These are phyloP conservation scores for Dichotomocladium elegans DNA, from an alignment of 371 early-diverging fungal genomes.

Conservation along the genomic window DNA sequence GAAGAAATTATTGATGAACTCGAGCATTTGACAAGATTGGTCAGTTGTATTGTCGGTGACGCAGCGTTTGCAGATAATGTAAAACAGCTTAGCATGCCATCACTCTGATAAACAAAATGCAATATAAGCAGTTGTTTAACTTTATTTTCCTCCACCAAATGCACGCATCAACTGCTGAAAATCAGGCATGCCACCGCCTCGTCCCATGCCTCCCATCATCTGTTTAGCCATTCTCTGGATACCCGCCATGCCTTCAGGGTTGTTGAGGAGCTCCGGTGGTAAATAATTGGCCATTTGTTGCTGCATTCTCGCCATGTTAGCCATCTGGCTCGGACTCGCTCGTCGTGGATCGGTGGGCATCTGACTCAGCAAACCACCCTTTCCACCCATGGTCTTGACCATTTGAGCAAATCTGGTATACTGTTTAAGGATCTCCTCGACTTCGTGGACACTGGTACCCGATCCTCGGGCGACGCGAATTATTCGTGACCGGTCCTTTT, in stretches of 20 bases:
- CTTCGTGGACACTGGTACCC: slow-evolving; percentile 83
- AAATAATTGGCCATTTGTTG: slow-evolving; percentile 69
- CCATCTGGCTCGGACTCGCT: slow-evolving; percentile 55
- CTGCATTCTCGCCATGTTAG: slow-evolving; percentile 67
- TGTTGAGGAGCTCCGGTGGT: slow-evolving; percentile 71
- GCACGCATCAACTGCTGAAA: slow-evolving; percentile 68
- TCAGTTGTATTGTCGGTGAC: slow-evolving; percentile 40
- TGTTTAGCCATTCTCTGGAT: slow-evolving; percentile 80
- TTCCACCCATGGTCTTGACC: slow-evolving; percentile 97
- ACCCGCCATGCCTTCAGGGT: slow-evolving; percentile 78
- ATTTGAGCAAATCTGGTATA: slow-evolving; percentile 86
- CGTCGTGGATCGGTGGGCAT: slow-evolving; percentile 55
- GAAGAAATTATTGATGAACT: slow-evolving; percentile 60
- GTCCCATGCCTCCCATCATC: slow-evolving; percentile 50
- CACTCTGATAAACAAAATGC: neutral
- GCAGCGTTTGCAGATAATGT: slow-evolving; percentile 28
- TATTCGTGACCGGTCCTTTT: slow-evolving; percentile 74
- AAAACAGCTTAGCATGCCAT: slow-evolving; percentile 11
- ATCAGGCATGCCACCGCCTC: slow-evolving; percentile 56
- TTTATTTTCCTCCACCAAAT: slow-evolving; percentile 35
- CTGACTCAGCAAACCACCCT: slow-evolving; percentile 74
- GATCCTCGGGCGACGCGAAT: slow-evolving; percentile 90
- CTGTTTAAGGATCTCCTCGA: slow-evolving; percentile 83
- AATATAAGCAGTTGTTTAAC: neutral
- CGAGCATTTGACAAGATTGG: slow-evolving; percentile 35